phyloP scores from a whole-genome alignment of 176 grass and related monocot genomes.

The Aegilops longissima region DNA sequence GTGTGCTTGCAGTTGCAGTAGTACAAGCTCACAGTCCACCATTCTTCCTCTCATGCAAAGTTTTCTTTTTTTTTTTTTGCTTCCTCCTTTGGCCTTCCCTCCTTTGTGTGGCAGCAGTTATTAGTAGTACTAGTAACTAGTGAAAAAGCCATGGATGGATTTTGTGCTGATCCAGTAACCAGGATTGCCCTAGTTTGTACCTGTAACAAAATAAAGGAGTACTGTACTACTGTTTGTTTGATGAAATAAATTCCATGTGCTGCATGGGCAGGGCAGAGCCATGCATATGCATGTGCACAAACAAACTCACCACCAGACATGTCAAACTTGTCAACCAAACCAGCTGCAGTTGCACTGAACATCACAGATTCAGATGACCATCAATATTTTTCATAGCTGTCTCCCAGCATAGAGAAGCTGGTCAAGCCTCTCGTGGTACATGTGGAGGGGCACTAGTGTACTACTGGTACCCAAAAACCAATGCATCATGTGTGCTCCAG shows the following conservation, averaged over 20 bases:
- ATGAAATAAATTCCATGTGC: not conserved
- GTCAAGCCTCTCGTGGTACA: slow-evolving; percentile 8
- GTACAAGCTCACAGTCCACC: not conserved
- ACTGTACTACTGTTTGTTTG: not conserved
- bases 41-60: not conserved
- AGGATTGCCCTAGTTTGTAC: not conserved
- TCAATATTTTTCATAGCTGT: not conserved
- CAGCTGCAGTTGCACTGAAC: too few species aligned
- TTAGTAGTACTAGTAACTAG: not conserved
- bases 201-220: not conserved
- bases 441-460: not conserved
- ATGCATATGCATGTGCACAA: not conserved
- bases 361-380: not conserved
- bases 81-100: not conserved
- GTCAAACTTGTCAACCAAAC: not conserved
- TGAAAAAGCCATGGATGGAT: not conserved
- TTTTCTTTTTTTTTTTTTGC: too few species aligned
- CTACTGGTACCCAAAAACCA: not conserved
- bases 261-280: not conserved
- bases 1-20: not conserved
- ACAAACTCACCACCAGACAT: not conserved
- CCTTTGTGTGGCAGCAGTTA: not conserved
- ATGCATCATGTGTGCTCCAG: not conserved
- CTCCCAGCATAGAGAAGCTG: not conserved
- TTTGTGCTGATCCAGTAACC: not conserved